Evolutionary conservation across 441 rosid genomes (phyloP), one percentile per base, ranked within the genome.

Genomic region (Rhodomyrtus psidioides): DNA sequence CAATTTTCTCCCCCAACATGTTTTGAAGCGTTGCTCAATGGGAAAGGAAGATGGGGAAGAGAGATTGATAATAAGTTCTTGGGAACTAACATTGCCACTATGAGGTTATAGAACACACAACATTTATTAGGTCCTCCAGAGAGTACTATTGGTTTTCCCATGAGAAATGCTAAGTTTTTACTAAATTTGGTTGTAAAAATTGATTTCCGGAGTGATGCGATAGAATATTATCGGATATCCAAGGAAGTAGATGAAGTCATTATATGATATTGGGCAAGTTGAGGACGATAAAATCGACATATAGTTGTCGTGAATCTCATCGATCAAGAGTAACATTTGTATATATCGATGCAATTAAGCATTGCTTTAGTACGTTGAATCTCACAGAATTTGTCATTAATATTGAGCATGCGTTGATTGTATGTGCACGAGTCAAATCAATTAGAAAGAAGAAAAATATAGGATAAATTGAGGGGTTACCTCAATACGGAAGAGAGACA

Each of bases 301-400:
- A 62, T 4, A 62, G 17, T 34, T 60, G 23, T 4, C 12, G 16
- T 39, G 12, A 60, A 28, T 28, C 42, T 30, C 42, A 16, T 60
- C 27, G 42, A 60, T 34, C 10, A 0, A 60, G 3, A 17, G 12
- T 34, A 60, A 7, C 6, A 0, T 60, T 10, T 2, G n/a, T 28
- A 17, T 28, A 60, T 7, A 23, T 9, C 0, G 5, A 4, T 7
- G 26, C 0, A 0, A 0, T 9, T 34, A 7, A 1, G 28, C 76
- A 65, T 2, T 65, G 2, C 46, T 17, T 30, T 1, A 2, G 4
- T 34, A 3, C 2, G 0, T 65, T 26, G 39, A 34, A 19, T 19
- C 26, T 65, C 24, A 65, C 2, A 12, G 10, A 65, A 65, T 65
- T 65, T 34, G 76, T 65, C 6, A 65, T 9, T 34, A 23, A 44